Percentiles rank a stretch among this genome's conserved stretches.
These are phyloP conservation scores for Aspergillus proliferans DNA, from an alignment of 2,329 filamentous ascomycete genomes.

Conservation along the genomic window DNA sequence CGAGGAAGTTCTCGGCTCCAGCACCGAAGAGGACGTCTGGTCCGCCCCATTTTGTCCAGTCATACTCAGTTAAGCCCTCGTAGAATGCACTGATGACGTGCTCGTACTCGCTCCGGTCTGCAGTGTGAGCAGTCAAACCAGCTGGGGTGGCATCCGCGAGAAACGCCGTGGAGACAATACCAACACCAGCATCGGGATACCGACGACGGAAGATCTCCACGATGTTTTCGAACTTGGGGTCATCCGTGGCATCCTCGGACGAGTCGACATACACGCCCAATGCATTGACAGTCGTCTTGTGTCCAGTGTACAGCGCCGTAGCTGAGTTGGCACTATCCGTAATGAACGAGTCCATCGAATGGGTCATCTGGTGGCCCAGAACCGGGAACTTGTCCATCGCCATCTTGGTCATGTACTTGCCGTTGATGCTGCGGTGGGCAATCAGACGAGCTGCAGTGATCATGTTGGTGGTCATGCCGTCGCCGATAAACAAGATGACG, in stretches of 20 bases:
- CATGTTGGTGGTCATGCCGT: conserved; percentile 51
- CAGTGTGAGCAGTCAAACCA: conserved; percentile 66
- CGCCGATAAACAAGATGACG: conserved; percentile 76
- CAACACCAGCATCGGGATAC: conserved; percentile 51
- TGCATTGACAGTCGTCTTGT: conserved; percentile 78
- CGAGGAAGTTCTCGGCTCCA: conserved; percentile 74
- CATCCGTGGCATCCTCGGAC: conserved; percentile 65
- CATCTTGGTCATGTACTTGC: conserved; percentile 71
- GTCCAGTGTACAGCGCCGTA: conserved; percentile 72
- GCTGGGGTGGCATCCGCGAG: conserved; percentile 71
- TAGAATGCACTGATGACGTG: conserved; percentile 70
- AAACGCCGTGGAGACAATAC: conserved; percentile 73
- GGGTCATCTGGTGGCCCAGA: conserved; percentile 83
- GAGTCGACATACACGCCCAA: conserved; percentile 78
- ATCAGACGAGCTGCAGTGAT: conserved; percentile 66
- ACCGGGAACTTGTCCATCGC: conserved; percentile 77
- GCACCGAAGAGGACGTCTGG: conserved; percentile 79
- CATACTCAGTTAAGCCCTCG: conserved; percentile 71
- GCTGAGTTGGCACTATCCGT: conserved; percentile 83
- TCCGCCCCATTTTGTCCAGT: conserved; percentile 67
- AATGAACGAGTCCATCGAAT: conserved; percentile 78
- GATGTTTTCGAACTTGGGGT: conserved; percentile 81
- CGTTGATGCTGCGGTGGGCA: conserved; percentile 76
- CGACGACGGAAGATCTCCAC: conserved; percentile 64
- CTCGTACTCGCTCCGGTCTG: conserved; percentile 62